Conservation (phyloP, 2,329 filamentous ascomycete genomes). For the Didymella segeticola region DNA sequence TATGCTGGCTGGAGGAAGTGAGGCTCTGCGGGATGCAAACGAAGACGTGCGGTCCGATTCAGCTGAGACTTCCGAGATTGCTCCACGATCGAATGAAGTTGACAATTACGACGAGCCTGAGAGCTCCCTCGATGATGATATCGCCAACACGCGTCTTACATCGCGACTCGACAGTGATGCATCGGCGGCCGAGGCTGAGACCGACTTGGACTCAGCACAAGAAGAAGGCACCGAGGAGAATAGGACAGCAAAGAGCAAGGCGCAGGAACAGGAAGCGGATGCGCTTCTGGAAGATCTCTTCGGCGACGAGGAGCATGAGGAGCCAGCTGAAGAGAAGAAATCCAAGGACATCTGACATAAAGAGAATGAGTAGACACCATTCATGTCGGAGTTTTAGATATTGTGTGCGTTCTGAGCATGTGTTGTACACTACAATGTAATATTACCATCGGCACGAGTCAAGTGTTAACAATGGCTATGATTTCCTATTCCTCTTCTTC, state of each 20-base stretch:
- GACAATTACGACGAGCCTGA: not conserved
- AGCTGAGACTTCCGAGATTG: not conserved
- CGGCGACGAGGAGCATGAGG: not conserved
- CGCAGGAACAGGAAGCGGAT: constrained; percentile 6
- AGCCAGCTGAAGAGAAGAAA: not conserved
- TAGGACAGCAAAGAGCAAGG: not conserved
- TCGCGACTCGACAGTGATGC: constrained; percentile 3
- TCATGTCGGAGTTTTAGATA: not conserved
- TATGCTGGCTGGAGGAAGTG: not conserved
- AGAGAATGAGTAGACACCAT: not conserved
- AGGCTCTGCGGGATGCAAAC: not conserved
- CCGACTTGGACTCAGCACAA: not conserved
- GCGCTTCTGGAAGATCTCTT: constrained; percentile 12
- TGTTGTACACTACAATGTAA: constrained; percentile 11
- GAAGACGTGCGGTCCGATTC: not conserved
- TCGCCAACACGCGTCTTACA: not conserved
- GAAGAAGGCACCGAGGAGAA: not conserved
- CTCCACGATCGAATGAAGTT: not conserved
- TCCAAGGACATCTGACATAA: not conserved
- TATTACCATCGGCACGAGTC: too few relatives aligned
- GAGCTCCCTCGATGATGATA: not conserved
- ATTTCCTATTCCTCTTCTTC: too few relatives aligned
- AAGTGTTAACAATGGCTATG: too few relatives aligned
- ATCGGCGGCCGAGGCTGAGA: not conserved
- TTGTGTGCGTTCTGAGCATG: not conserved